These are phyloP conservation scores for Cystoisospora suis DNA, from an alignment of 169 alveolate species.

Conservation along the genomic window DNA sequence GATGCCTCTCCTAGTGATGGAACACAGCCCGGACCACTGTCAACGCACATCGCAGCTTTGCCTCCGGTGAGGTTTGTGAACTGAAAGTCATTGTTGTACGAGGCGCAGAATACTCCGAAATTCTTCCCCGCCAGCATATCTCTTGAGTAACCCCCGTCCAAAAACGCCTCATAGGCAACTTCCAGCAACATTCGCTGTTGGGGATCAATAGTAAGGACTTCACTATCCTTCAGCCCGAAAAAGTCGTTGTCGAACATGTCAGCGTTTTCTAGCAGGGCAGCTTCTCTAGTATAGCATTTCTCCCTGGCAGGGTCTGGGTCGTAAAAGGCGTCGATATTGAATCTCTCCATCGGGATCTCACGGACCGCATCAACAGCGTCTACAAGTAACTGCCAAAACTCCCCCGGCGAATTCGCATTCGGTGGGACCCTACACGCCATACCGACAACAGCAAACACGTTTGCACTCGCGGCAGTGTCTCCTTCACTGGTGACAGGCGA, in stretches of 20 bases:
- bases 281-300: constrained; percentile 59
- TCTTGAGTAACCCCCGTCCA: constrained; percentile 28
- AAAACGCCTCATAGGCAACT: constrained; percentile 61
- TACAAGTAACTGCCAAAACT: constrained; percentile 52
- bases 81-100: constrained; percentile 69
- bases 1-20: constrained; percentile 69
- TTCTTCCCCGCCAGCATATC: constrained; percentile 38
- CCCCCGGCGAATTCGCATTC: constrained; percentile 34
- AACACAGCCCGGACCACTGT: constrained; percentile 58
- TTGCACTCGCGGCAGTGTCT: neutral
- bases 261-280: constrained; percentile 67
- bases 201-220: constrained; percentile 73
- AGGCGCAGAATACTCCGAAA: constrained; percentile 71
- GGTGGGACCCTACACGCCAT: constrained; percentile 61
- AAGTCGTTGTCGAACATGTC: constrained; percentile 69
- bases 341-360: constrained; percentile 60
- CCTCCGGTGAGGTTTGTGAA: constrained; percentile 53
- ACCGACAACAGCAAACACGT: constrained; percentile 59
- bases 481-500: neutral
- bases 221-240: constrained; percentile 62
- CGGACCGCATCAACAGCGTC: constrained; percentile 50
- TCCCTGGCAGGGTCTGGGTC: constrained; percentile 57
- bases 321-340: constrained; percentile 47
- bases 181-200: constrained; percentile 75
- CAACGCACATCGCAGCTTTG: constrained; percentile 58